Percentiles rank a stretch among this genome's conserved stretches.
Evolutionary conservation across 2,329 filamentous ascomycete genomes (phyloP).

Genomic region (Aspergillus sp.): DNA sequence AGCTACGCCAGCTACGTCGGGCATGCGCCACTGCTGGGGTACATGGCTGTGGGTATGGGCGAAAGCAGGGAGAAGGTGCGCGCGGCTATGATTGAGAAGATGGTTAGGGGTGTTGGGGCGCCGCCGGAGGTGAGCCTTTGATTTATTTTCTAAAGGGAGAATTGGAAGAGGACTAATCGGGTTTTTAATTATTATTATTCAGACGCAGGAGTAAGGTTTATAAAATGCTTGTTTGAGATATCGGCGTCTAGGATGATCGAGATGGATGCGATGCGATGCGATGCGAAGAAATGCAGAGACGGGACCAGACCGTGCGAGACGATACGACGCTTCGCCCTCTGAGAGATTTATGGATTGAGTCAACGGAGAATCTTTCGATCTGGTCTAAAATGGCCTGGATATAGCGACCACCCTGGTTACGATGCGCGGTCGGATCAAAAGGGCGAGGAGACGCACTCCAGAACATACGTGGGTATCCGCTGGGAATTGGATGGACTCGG

Average conservation of each 20-base stretch:
- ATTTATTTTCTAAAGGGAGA: not conserved
- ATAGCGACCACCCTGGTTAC: not conserved
- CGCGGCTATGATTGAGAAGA: conserved; percentile 74
- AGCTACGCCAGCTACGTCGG: conserved; percentile 86
- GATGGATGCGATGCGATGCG: not conserved
- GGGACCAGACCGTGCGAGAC: not conserved
- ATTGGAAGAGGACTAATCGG: too few species aligned
- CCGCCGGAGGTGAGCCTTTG: conserved; percentile 57
- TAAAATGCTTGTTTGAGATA: not conserved
- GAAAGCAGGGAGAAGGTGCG: conserved; percentile 79
- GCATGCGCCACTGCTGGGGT: conserved; percentile 82
- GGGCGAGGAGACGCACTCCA: not conserved
- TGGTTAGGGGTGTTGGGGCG: conserved; percentile 65
- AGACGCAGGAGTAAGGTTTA: conserved; percentile 12
- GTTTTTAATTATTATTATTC: not conserved
- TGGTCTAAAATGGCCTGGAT: not conserved
- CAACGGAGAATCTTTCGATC: not conserved
- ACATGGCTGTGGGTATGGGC: conserved; percentile 86
- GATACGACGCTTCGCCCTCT: not conserved
- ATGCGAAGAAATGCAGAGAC: not conserved
- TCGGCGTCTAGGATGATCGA: not conserved
- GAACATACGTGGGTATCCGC: not conserved
- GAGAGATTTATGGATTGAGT: not conserved
- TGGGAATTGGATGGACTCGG: too few species aligned
- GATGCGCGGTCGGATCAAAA: not conserved